These are phyloP conservation scores for Saccharomycopsis crataegensis DNA, from an alignment of 1,139 yeast species.

Conservation along the genomic window DNA sequence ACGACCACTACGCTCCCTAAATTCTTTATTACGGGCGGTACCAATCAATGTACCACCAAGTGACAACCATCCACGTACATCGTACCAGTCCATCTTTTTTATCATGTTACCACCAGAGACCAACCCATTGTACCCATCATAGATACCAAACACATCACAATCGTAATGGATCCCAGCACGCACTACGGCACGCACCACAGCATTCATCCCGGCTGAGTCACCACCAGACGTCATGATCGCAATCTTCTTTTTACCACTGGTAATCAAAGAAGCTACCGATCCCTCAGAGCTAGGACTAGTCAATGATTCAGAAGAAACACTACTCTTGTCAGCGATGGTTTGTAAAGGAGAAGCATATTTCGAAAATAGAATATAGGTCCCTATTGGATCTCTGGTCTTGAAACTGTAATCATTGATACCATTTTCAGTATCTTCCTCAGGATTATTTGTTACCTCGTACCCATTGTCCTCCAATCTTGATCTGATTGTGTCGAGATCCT, in stretches of 20 bases:
- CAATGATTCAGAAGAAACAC: too few species aligned
- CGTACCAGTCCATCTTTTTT: conserved; percentile 66
- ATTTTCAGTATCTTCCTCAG: conserved; percentile 18
- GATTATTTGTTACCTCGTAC: not conserved
- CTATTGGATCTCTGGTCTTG: conserved; percentile 46
- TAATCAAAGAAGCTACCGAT: not conserved
- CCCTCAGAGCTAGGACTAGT: not conserved
- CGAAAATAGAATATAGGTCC: conserved; percentile 41
- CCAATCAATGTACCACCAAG: conserved; percentile 80
- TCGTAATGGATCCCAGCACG: conserved; percentile 65
- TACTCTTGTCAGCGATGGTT: not conserved
- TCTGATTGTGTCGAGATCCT: not conserved
- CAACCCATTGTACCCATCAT: conserved; percentile 75
- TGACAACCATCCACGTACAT: conserved; percentile 67
- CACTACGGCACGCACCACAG: conserved; percentile 73
- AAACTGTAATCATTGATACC: conserved; percentile 25
- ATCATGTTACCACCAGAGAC: conserved; percentile 63
- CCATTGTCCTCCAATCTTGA: not conserved
- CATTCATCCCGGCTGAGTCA: conserved; percentile 84
- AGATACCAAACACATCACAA: conserved; percentile 65
- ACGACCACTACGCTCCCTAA: conserved; percentile 63
- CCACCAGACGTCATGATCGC: conserved; percentile 88
- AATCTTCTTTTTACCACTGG: conserved; percentile 39
- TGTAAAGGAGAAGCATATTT: not conserved
- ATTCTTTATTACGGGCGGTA: conserved; percentile 68